These are phyloP conservation scores for Eimeria mitis DNA, from an alignment of 169 alveolate species.

Conservation along the genomic window DNA sequence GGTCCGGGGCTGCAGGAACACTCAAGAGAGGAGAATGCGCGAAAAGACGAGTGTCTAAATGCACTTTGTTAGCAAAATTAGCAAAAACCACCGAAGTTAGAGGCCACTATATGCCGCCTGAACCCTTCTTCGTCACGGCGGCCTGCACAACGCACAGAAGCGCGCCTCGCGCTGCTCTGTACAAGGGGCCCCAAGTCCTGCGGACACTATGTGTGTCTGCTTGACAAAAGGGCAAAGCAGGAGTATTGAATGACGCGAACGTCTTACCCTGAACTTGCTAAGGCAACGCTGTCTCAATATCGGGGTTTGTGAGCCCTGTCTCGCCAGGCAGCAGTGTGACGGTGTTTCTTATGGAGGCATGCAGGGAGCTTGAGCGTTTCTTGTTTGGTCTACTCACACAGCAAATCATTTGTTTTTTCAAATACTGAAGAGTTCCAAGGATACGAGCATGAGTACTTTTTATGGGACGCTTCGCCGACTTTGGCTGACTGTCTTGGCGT, in stretches of 20 bases:
- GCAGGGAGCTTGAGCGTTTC: neutral
- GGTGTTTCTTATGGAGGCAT: neutral
- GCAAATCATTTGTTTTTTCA: neutral
- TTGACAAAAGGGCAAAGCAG: neutral
- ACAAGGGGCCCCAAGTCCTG: conserved; percentile 17
- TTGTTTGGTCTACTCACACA: neutral
- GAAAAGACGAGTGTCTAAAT: neutral
- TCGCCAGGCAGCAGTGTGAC: neutral
- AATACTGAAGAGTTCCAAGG: neutral
- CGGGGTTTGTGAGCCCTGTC: neutral
- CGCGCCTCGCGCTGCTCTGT: conserved; percentile 69
- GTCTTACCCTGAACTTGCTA: neutral
- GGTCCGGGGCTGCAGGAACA: conserved; percentile 4
- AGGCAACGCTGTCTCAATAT: neutral
- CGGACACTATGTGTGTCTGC: neutral
- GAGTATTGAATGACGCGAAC: neutral
- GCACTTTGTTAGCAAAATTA: neutral
- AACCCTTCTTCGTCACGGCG: conserved; percentile 16
- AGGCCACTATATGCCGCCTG: neutral
- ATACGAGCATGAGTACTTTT: neutral
- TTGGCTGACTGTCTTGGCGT: neutral
- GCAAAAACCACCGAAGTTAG: neutral
- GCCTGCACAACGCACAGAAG: conserved; percentile 58
- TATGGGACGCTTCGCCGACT: neutral
- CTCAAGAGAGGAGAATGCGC: neutral